phyloP scores from a whole-genome alignment of 371 early-diverging fungal species.

The Synchytrium microbalum region DNA sequence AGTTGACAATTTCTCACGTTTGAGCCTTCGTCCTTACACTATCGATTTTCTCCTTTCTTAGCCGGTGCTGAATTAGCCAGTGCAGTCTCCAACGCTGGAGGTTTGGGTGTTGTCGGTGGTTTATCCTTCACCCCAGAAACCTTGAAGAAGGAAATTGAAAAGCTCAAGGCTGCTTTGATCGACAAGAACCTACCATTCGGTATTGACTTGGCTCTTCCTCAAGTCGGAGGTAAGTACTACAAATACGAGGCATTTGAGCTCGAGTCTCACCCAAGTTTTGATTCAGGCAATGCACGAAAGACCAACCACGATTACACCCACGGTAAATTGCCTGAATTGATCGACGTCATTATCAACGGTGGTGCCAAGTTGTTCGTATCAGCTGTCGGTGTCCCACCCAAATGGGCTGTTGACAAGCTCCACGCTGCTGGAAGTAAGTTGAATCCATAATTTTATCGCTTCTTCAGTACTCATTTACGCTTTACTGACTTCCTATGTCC shows the following conservation, averaged over 20 bases:
- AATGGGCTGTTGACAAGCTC: constrained; percentile 34
- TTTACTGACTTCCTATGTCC: no score
- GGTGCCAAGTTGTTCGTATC: constrained; percentile 26
- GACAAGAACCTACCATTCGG: constrained; percentile 32
- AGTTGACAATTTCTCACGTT: no score
- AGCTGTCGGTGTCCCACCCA: constrained; percentile 33
- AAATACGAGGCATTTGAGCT: background rate
- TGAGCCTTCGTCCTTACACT: no score
- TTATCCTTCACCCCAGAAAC: constrained; percentile 29
- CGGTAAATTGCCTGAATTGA: constrained; percentile 33
- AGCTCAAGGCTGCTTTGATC: constrained; percentile 18
- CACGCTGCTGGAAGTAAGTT: constrained; percentile 29
- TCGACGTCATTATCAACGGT: constrained; percentile 28
- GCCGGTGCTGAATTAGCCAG: constrained; percentile 22
- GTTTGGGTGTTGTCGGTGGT: constrained; percentile 33
- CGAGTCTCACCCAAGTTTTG: no score
- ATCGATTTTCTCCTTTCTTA: no score
- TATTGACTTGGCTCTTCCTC: constrained; percentile 32
- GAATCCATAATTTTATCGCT: no score
- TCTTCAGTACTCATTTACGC: no score
- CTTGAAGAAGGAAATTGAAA: constrained; percentile 24
- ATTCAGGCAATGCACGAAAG: constrained; percentile 18
- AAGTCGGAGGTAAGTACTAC: constrained; percentile 21
- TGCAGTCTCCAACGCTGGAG: constrained; percentile 33
- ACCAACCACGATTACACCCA: constrained; percentile 37